Evolutionary conservation across 2,329 filamentous ascomycete genomes (phyloP).

Genomic region (Neonectria faginata): DNA sequence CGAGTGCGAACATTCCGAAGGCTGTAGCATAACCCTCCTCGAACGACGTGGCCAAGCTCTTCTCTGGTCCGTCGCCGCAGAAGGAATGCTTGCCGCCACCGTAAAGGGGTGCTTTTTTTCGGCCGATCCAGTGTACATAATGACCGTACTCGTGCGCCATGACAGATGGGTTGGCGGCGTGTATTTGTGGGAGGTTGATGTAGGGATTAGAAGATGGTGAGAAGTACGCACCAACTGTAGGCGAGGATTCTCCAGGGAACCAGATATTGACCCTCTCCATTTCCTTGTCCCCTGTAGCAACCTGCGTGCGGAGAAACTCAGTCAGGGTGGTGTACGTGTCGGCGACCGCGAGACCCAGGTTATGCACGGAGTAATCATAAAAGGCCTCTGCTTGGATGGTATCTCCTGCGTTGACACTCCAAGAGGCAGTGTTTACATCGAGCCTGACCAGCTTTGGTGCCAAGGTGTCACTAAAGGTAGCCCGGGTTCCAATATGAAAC

Average conservation of each 20-base stretch:
- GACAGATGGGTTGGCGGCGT: constrained; percentile 11
- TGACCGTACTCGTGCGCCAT: constrained; percentile 16
- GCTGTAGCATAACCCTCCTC: constrained; percentile 7
- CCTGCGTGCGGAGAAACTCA: background rate
- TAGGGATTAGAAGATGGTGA: background rate
- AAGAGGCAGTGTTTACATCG: background rate
- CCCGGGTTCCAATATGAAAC: background rate
- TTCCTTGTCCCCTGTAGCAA: background rate
- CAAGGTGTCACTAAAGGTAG: background rate
- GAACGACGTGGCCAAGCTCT: background rate
- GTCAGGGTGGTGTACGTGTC: constrained; percentile 3
- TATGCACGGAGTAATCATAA: constrained; percentile 2
- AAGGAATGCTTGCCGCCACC: background rate
- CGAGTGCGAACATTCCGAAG: background rate
- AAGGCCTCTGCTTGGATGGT: background rate
- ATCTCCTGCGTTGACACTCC: background rate
- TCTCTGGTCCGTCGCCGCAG: background rate
- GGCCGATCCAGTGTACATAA: constrained; percentile 5
- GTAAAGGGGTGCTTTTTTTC: background rate
- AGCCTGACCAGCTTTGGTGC: background rate
- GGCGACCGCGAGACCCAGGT: constrained; percentile 1
- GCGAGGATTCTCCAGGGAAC: constrained; percentile 1
- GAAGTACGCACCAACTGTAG: background rate
- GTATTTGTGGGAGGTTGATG: constrained; percentile 2
- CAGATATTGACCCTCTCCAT: background rate